Base-by-base conservation (phyloP, 2,329 filamentous ascomycete species). In the Neonectria punicea region DNA sequence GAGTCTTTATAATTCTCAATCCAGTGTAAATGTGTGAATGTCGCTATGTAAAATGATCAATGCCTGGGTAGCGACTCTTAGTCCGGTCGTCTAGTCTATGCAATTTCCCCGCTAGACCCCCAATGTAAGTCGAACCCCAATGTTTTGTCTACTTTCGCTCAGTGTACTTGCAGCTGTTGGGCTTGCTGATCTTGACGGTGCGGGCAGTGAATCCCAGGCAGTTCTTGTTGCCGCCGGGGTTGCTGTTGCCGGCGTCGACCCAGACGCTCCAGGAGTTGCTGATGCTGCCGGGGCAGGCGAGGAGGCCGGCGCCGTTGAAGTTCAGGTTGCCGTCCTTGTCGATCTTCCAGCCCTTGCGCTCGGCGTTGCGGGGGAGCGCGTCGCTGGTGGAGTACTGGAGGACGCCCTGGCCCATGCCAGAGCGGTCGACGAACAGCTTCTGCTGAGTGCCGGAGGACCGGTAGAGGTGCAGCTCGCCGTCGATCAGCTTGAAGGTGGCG, bases 321-420 rank as follows among this genome's bases (percentile, higher is more conserved):
- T 75, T 77, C 39, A 90, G 80, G 71, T 85, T 72, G 65, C 77
- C 78, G 63, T 73, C 62, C 50, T 75, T 72, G 70, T 83, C 80
- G 53, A 88, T 66, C 25, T 75, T 68, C 80, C 85, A 90, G 60
- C 81, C 81, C 49, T 78, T 79, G 58, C 78, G 77, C 79, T 89
- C 84, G 28, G 65, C 75, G 73, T 85, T 82, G 36, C 69, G 70
- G 32, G 81, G 80, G 0, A 77, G 61, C 7, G 53, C 34, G 5
- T 70, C 58, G 46, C 83, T 83, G 4, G 82, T 85, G 36, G 82
- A 81, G 79, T 87, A 90, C 46, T 83, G 81, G 46, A 89, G 71
- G 22, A 80, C 77, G 55, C 88, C 88, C 69, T 86, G 84, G 68
- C 85, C 84, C 86, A 88, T 88, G 72, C 86, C 87, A 50, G 85